Evolutionary conservation across 1,139 yeast species (phyloP).

Genomic region (Kodamaea ohmeri): DNA sequence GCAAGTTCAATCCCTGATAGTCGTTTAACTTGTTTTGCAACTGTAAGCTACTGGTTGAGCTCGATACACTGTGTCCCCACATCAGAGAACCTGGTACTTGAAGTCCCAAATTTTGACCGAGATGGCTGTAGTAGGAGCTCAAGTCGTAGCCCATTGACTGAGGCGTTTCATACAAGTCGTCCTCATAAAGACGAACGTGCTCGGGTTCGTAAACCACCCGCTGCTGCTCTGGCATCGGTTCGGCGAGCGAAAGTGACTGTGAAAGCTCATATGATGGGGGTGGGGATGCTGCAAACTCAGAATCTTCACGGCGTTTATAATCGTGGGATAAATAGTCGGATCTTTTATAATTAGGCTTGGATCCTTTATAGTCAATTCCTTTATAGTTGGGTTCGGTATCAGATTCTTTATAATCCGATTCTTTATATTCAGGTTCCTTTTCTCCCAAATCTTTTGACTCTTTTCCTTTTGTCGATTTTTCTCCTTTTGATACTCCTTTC

Average conservation of each 20-base stretch:
- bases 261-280: background rate
- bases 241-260: background rate
- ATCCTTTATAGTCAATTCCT: no score
- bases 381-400: no score
- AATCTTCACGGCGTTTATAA: no score
- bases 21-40: background rate
- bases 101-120: conserved; percentile 2
- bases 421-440: no score
- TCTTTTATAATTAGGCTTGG: no score
- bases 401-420: no score
- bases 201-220: background rate
- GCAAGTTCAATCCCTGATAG: background rate
- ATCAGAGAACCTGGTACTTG: conserved; percentile 2
- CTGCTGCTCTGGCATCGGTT: no score
- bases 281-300: no score
- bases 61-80: conserved; percentile 4
- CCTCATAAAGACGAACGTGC: background rate
- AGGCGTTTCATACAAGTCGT: conserved; percentile 4
- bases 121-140: background rate
- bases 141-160: conserved; percentile 1
- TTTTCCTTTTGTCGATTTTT: no score
- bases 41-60: conserved; percentile 2
- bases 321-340: no score
- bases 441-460: background rate
- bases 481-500: no score